Evolutionary conservation across 1,284 basidiomycete species (phyloP).

Genomic region (Puccinia novopanici): DNA sequence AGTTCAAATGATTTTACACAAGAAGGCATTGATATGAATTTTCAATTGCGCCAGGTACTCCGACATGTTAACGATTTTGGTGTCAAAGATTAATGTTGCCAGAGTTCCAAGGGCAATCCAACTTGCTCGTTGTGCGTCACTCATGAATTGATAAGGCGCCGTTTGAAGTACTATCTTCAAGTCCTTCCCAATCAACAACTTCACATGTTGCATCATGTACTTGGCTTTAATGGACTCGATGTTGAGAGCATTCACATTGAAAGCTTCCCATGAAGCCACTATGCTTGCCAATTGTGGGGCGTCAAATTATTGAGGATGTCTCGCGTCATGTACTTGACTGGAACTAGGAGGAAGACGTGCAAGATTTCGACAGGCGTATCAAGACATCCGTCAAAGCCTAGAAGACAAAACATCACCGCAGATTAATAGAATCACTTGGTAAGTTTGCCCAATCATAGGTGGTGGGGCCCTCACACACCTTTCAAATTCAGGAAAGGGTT

Average conservation of each 20-base stretch:
- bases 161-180: no score
- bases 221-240: constrained; percentile 52
- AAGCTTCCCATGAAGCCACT: constrained; percentile 53
- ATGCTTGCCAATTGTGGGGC: constrained; percentile 52
- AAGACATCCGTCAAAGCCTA: constrained; percentile 58
- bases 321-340: constrained; percentile 61
- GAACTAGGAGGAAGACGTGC: constrained; percentile 60
- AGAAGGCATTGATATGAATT: background rate
- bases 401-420: background rate
- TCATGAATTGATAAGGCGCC: constrained; percentile 58
- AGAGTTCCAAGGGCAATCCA: constrained; percentile 59
- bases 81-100: constrained; percentile 60
- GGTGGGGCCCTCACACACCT: no score
- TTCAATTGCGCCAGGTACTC: constrained; percentile 56
- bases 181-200: constrained; percentile 59
- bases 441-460: no score
- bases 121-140: constrained; percentile 52
- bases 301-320: constrained; percentile 57
- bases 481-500: constrained; percentile 3
- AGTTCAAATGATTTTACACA: background rate
- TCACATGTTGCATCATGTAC: constrained; percentile 53
- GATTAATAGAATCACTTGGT: background rate
- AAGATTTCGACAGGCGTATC: constrained; percentile 61
- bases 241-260: constrained; percentile 57
- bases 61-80: constrained; percentile 58